Conservation (phyloP, 2,329 filamentous ascomycete genomes). For the Bipolaris cookei region DNA sequence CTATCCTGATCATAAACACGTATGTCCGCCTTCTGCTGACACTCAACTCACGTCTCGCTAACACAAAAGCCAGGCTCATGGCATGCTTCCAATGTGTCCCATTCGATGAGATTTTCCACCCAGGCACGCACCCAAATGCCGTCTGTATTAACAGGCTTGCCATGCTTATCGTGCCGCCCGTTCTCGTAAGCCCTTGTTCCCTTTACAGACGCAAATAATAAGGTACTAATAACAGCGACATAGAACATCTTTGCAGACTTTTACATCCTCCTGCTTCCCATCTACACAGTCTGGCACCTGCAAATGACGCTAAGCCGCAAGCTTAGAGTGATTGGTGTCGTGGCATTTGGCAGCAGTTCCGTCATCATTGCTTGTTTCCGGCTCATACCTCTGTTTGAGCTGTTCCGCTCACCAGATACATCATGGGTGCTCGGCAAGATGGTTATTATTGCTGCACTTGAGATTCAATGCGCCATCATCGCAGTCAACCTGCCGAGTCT, state of each 20-base stretch:
- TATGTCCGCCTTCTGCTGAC: neutral
- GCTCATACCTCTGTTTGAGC: neutral
- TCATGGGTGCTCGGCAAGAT: neutral
- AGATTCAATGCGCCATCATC: slow-evolving; percentile 4
- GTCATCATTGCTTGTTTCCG: slow-evolving; percentile 5
- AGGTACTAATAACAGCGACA: neutral
- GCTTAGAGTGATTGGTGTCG: neutral
- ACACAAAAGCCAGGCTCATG: neutral
- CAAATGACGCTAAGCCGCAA: slow-evolving; percentile 1
- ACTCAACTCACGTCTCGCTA: neutral
- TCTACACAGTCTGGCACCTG: neutral
- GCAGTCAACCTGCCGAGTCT: neutral
- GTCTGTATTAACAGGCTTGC: neutral
- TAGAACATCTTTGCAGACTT: slow-evolving; percentile 7
- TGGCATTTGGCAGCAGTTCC: neutral
- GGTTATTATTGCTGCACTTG: slow-evolving; percentile 1
- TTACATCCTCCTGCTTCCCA: neutral
- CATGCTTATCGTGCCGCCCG: neutral
- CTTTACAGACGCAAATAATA: no score
- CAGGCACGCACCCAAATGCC: neutral
- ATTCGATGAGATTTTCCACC: slow-evolving; percentile 2
- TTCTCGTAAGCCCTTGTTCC: neutral
- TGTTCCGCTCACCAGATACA: neutral
- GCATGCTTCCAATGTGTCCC: slow-evolving; percentile 1
- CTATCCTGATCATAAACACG: neutral